Base-by-base conservation (phyloP, 768 basidiomycete species). In the Leccinum incarnatum region DNA sequence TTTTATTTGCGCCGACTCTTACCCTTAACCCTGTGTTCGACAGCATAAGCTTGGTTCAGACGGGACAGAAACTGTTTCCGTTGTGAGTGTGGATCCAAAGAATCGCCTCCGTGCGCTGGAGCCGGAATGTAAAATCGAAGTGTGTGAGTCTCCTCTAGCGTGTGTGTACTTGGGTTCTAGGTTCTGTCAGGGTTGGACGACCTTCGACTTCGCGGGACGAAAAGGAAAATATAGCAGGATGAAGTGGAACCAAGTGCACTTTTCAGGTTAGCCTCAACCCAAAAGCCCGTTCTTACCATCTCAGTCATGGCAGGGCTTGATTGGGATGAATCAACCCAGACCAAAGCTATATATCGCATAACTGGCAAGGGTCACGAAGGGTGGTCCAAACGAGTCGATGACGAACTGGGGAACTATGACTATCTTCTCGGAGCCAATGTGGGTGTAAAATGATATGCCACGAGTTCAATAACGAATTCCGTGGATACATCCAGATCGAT, bases 1-100 rank as follows among this genome's bases (percentile, higher is more conserved):
- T 48, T 56, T 57, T 30, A 42, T 12, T 54, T 17, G 34, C 12
- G 15, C 32, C 36, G 34, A 65, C 19, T 29, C 60, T 63, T 46
- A 67, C 40, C 58, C 60, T 63, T 51, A 67, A 36, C 59, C 27
- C 23, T 51, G 11, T 37, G 23, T 25, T 19, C 15, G 50, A 51
- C 53, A 92, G 91, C 89, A 92, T 67, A 91, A 94, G 76, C 75
- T 93, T 40, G 95, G 95, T 36, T 95, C 85, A 12, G 95, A 97
- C 71, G 78, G 84, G 65, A 65, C 72, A 9, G 95, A 97, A 74
- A 75, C 68, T 1, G 88, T 93, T 70, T 63, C 73, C 9, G 94
- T 85, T 12, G 82, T 89, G 9, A 86, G 84, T 27, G 90, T 92
- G 9, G 83, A 91, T 59, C 75, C 84, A 6, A 66, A 83, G 21